These are phyloP conservation scores for Telfairia occidentalis DNA, from an alignment of 331 rosid genomes.

Conservation along the genomic window DNA sequence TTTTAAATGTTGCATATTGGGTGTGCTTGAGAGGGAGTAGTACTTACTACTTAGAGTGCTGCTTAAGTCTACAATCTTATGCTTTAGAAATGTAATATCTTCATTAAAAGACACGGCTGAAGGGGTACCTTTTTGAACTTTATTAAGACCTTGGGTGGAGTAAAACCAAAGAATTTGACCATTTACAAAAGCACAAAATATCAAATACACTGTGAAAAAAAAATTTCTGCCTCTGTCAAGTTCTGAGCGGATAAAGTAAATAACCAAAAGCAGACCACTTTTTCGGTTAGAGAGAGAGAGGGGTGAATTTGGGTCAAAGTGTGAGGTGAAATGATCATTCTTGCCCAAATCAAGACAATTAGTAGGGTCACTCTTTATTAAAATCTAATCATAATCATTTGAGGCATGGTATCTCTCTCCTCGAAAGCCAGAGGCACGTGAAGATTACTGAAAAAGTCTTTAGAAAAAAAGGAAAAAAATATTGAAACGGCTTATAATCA, in stretches of 20 bases:
- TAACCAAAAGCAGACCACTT: constrained; percentile 4
- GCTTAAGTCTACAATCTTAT: constrained; percentile 2
- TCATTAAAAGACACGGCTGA: constrained; percentile 1
- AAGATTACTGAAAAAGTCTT: constrained; percentile 24
- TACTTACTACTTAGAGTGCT: constrained; percentile 2
- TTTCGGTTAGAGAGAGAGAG: not conserved
- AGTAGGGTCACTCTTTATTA: constrained; percentile 3
- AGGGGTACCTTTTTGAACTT: constrained; percentile 9
- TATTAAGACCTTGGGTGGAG: constrained; percentile 22
- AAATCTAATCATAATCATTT: constrained; percentile 18
- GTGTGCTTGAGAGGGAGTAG: not conserved
- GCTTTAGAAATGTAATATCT: not conserved
- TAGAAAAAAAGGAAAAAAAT: not conserved
- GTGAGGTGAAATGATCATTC: constrained; percentile 4
- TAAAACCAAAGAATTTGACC: constrained; percentile 42
- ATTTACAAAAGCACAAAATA: constrained; percentile 22
- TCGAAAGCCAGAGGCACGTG: constrained; percentile 40
- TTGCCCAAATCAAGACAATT: constrained; percentile 15
- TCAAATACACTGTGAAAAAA: not conserved
- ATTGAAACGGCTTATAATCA: constrained; percentile 15
- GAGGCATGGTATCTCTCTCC: constrained; percentile 21
- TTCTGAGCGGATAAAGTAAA: not conserved
- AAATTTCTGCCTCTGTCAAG: constrained; percentile 16
- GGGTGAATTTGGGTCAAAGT: not conserved
- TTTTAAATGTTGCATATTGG: not conserved